Evolutionary conservation across 2,329 filamentous ascomycete species (phyloP), one percentile per base, ranked within the genome.

Genomic region (Cladophialophora psammophila): DNA sequence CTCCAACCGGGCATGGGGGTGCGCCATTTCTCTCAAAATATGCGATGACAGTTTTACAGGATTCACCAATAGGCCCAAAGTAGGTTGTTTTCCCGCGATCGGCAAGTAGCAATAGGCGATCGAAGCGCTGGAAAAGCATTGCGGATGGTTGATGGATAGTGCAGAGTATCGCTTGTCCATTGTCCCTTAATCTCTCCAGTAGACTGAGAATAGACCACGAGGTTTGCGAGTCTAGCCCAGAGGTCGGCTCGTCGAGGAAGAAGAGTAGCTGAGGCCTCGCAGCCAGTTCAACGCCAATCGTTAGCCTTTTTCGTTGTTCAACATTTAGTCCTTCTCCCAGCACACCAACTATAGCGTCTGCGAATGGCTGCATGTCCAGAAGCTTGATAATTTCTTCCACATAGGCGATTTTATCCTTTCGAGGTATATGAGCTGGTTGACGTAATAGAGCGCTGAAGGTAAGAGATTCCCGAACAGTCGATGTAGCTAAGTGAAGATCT

Each of bases 141-240:
- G 93, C 92, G 12, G 91, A 94, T 13, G 94, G 94, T 77, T 97
- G 94, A 77, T 97, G 94, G 68, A 97, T 96, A 0, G 94, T 97
- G 80, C 92, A 96, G 13, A 97, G 87, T 75, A 97, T 90, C 31
- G 94, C 93, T 77, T 95, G 92, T 9, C 94, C 94, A 65, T 87
- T 89, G 77, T 94, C 91, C 72, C 93, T 92, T 40, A 97, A 83
- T 80, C 94, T 96, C 78, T 94, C 90, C 45, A 97, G 85, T 26
- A 97, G 86, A 72, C 90, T 88, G 59, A 92, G 85, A 75, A 97
- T 96, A 69, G 92, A 90, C 92, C 92, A 97, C 0, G 93, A 94
- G 2, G 91, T 95, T 78, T 97, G 93, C 68, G 88, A 92, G 77
- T 97, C 94, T 5, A 97, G 87, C 81, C 94, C 94, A 50, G 93